A percentile compares a stretch with the other conserved stretches of the same genome.
phyloP scores from a whole-genome alignment of 2,329 filamentous ascomycete genomes.

The Malbranchea zuffiana region DNA sequence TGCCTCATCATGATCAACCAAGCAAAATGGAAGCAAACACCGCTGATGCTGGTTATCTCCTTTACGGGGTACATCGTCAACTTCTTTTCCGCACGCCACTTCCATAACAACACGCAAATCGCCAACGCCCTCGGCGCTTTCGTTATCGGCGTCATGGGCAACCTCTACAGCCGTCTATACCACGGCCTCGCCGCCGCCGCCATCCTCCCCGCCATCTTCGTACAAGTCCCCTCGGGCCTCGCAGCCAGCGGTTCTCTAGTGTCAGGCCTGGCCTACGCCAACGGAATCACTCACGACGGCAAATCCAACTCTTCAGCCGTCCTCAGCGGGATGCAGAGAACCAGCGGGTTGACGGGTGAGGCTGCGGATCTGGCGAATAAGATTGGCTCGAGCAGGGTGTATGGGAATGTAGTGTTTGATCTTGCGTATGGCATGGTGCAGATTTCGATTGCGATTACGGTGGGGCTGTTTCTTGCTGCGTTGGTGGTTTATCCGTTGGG shows the following conservation, averaged over 20 bases:
- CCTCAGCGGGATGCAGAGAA: slow-evolving; percentile 13
- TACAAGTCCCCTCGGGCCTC: slow-evolving; percentile 51
- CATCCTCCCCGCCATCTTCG: slow-evolving; percentile 78
- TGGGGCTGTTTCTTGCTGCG: slow-evolving; percentile 38
- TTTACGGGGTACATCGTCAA: slow-evolving; percentile 65
- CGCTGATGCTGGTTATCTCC: slow-evolving; percentile 64
- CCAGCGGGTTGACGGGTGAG: neutral
- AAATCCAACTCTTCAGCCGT: slow-evolving; percentile 13
- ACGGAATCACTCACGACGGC: slow-evolving; percentile 40
- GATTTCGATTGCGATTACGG: slow-evolving; percentile 38
- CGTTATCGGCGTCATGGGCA: slow-evolving; percentile 64
- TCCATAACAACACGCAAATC: slow-evolving; percentile 60
- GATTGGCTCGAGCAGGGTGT: slow-evolving; percentile 27
- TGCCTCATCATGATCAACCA: slow-evolving; percentile 72
- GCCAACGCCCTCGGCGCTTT: slow-evolving; percentile 69
- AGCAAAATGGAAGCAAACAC: slow-evolving; percentile 66
- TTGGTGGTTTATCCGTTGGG: slow-evolving; percentile 38
- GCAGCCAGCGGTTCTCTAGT: slow-evolving; percentile 49
- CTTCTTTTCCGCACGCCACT: slow-evolving; percentile 57
- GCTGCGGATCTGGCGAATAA: slow-evolving; percentile 3
- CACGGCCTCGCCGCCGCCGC: slow-evolving; percentile 75
- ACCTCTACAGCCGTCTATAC: slow-evolving; percentile 59
- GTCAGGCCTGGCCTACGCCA: slow-evolving; percentile 45
- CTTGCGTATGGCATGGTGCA: slow-evolving; percentile 40
- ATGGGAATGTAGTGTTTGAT: slow-evolving; percentile 29